These are phyloP conservation scores for Pisolithus thermaeus DNA, from an alignment of 1,284 basidiomycete species.

Conservation along the genomic window DNA sequence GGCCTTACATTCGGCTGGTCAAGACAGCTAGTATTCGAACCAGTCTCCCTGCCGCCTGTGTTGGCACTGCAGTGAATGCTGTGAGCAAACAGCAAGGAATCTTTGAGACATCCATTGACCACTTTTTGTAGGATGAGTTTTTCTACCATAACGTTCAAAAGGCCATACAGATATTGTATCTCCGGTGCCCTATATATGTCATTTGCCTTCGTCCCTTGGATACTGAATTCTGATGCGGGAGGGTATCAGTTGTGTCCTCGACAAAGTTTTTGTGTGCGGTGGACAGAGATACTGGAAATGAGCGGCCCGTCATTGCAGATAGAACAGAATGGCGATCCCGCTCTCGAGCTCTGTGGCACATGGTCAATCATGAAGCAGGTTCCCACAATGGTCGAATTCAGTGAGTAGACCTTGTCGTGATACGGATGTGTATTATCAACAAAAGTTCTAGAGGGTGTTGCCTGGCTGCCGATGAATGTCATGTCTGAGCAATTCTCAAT, in stretches of 20 bases:
- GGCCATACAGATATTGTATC: no score
- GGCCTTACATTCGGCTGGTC: no score
- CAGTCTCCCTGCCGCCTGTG: no score
- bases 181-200: no score
- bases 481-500: conserved; percentile 21
- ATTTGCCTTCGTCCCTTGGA: no score
- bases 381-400: conserved; percentile 11
- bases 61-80: no score
- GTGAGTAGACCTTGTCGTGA: conserved; percentile 8
- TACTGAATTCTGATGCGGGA: no score
- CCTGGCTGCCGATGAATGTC: conserved; percentile 24
- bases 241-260: background rate
- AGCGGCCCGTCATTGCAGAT: conserved; percentile 20
- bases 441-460: conserved; percentile 12
- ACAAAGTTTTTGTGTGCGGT: background rate
- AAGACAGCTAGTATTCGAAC: no score
- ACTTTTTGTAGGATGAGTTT: no score
- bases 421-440: background rate
- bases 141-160: no score
- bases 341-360: conserved; percentile 11
- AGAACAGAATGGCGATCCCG: conserved; percentile 16
- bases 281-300: conserved; percentile 13
- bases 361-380: conserved; percentile 20
- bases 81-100: no score
- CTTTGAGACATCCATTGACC: no score